Evolutionary conservation across 2,329 filamentous ascomycete species (phyloP), one percentile per base, ranked within the genome.

Genomic region (Ophiostoma australiae): DNA sequence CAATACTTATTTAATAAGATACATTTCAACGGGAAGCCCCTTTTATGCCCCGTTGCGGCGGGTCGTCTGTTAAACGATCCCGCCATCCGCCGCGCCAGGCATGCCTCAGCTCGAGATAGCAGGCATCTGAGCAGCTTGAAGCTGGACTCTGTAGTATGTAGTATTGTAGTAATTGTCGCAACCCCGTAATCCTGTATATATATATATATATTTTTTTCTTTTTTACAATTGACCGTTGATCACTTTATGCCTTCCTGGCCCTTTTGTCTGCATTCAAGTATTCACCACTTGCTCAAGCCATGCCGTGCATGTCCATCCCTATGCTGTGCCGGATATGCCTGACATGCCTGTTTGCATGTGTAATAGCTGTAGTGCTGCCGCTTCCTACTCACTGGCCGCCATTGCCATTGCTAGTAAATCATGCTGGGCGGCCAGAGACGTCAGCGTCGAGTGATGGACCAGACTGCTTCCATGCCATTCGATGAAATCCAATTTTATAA

Each of bases 21-120:
- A 61, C 13, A 61, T 61, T 33, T 33, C 58, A 58, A 27, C 52
- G 52, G 58, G 58, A 63, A 15, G 58, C 58, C 58, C 58, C 27
- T 63, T 20, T 35, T 17, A 33, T 63, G 58, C 58, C 27, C 27
- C 58, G 27, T 63, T 63, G 58, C 27, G 41, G 66, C 20, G 66
- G 37, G 66, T 52, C 37, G 37, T 27, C 23, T 27, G 23, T 10
- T 58, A 58, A 58, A 58, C 52, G 52, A 27, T 39, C 65, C 37
- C 65, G 35, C 35, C 17, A 17, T n/a, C 37, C 65, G 20, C 35
- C 17, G 52, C 44, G 37, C 37, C 44, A 23, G n/a, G 4, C 52
- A 23, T 61, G 27, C 55, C 17, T n/a, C 52, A 58, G 52, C 10
- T 39, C 1, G 44, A 27, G n/a, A 58, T 58, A 58, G 52, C 52